Evolutionary conservation across 1,284 basidiomycete species (phyloP).

Genomic region (Spongiforma sp.): DNA sequence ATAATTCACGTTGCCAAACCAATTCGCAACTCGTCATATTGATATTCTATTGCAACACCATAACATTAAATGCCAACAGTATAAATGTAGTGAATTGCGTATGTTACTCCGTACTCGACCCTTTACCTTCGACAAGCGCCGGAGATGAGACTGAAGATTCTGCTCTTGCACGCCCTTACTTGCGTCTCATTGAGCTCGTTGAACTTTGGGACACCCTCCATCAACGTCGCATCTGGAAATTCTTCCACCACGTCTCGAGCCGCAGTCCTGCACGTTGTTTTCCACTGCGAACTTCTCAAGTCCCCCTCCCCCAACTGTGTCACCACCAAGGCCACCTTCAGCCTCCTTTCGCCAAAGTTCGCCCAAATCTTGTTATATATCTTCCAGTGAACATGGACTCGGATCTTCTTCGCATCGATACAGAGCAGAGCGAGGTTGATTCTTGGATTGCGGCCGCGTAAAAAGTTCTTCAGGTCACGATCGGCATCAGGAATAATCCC

Average conservation of each 20-base stretch:
- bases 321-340: slow-evolving; percentile 33
- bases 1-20: no score
- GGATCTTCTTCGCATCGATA: slow-evolving; percentile 27
- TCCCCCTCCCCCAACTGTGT: slow-evolving; percentile 36
- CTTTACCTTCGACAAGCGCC: slow-evolving; percentile 8
- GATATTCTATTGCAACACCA: slow-evolving; percentile 1
- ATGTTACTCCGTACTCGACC: not conserved
- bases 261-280: slow-evolving; percentile 10
- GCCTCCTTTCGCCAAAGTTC: slow-evolving; percentile 17
- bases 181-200: slow-evolving; percentile 15
- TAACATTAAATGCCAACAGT: not conserved
- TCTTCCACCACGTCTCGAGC: slow-evolving; percentile 13
- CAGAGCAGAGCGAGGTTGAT: slow-evolving; percentile 29
- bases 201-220: slow-evolving; percentile 26
- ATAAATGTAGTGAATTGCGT: slow-evolving; percentile 1
- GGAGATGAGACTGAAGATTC: slow-evolving; percentile 19
- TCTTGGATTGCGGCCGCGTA: slow-evolving; percentile 13
- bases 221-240: slow-evolving; percentile 17
- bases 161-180: slow-evolving; percentile 27
- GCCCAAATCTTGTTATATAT: slow-evolving; percentile 24
- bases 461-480: slow-evolving; percentile 21
- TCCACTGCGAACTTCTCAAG: slow-evolving; percentile 19
- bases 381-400: slow-evolving; percentile 21
- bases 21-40: not conserved
- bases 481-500: slow-evolving; percentile 22